Base-by-base conservation (phyloP, 345 rosid species). In the Gossypium anomalum region DNA sequence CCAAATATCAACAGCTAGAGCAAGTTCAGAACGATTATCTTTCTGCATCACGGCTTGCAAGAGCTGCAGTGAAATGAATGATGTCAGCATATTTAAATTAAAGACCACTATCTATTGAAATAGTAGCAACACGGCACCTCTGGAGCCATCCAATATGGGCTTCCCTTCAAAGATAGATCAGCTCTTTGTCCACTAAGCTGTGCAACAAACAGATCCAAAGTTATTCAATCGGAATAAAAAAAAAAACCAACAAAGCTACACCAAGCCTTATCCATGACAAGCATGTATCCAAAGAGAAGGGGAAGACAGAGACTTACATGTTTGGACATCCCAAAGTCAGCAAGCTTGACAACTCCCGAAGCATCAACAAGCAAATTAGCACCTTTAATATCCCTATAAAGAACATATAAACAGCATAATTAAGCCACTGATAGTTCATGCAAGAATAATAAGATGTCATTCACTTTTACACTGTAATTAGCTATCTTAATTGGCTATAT, bases 91-190 rank as follows among this genome's bases (percentile, higher is more conserved):
- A 34, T 60, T 85, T 34, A 80, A 74, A 69, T 56, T 27, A 41
- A 17, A 56, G 27, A 63, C 19, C 97, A 61, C 49, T 17, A 53
- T 5, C 0, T 66, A 79, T 56, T 65, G 3, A 65, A 70, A 20
- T 29, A 44, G 27, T 53, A 48, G 59, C 49, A 63, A 55, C 45
- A 65, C 56, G 72, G 66, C 86, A 95, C 99, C 97, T 95, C 99
- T 69, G 99, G 99, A 79, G 98, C 98, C 99, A 93, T 95, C 99
- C 99, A 95, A 75, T 95, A 87, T 15, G 99, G 99, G 72, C 98
- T 95, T 82, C 99, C 98, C 76, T 88, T 95, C 55, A 95, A 71
- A 78, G 99, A 95, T 43, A 95, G 96, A 80, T 89, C 96, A 74
- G 92, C 91, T 79, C 86, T 83, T 85, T 88, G 98, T 63, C 99